A percentile compares a stretch with the other conserved stretches of the same genome.
These are phyloP conservation scores for Calocybe cyanea DNA, from an alignment of 768 basidiomycete species.

Conservation along the genomic window DNA sequence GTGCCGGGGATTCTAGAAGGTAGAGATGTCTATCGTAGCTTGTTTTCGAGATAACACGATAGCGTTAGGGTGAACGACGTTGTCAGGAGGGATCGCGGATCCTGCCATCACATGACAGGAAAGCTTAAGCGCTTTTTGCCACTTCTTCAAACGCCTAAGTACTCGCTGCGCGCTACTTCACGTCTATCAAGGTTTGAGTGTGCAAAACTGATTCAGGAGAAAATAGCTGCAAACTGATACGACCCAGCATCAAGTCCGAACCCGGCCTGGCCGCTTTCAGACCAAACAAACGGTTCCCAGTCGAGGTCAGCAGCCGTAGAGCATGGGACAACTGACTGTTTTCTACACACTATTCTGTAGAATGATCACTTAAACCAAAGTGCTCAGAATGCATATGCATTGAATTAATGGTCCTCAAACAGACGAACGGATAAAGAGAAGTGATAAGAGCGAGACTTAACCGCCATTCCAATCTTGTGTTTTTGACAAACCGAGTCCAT, in stretches of 20 bases:
- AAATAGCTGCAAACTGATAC: conserved; percentile 4
- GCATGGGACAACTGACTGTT: conserved; percentile 21
- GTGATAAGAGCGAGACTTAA: too few species aligned
- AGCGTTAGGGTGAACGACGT: too few species aligned
- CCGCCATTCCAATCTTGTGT: background rate
- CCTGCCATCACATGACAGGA: background rate
- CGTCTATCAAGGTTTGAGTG: background rate
- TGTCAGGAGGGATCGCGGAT: background rate
- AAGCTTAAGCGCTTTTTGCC: too few species aligned
- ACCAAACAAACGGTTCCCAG: conserved; percentile 13
- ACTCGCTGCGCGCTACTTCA: background rate
- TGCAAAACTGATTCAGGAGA: background rate
- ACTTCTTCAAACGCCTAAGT: too few species aligned
- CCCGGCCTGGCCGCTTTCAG: conserved; percentile 15
- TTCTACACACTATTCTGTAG: conserved; percentile 11
- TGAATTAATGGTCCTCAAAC: too few species aligned
- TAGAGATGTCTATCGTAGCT: too few species aligned
- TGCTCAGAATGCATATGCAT: too few species aligned
- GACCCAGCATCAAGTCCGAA: conserved; percentile 10
- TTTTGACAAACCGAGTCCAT: conserved; percentile 21
- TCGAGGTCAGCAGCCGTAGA: conserved; percentile 24
- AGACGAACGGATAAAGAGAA: too few species aligned
- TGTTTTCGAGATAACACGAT: too few species aligned
- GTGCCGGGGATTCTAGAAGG: background rate
- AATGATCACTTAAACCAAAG: too few species aligned